Percentiles rank a stretch among this genome's conserved stretches.
Conservation (phyloP, 352 stramenopile genomes). For the Pythium periplocum region DNA sequence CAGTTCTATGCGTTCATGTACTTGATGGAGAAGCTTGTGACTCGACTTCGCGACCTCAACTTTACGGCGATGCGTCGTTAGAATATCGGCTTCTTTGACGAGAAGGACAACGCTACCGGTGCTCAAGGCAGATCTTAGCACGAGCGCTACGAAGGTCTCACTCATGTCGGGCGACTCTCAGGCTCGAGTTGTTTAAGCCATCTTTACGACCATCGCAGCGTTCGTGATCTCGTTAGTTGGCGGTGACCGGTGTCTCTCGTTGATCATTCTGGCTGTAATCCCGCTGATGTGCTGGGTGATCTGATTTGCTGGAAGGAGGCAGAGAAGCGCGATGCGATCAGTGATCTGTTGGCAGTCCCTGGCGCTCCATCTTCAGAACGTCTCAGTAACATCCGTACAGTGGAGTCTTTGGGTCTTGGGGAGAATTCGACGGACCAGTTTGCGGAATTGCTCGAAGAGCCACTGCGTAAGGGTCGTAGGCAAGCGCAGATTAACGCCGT, state of each 20-base stretch:
- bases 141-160: constrained; percentile 27
- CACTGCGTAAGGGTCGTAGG: constrained; percentile 10
- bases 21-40: constrained; percentile 24
- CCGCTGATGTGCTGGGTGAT: constrained; percentile 29
- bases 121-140: constrained; percentile 23
- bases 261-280: constrained; percentile 39
- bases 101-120: constrained; percentile 15
- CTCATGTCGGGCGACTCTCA: constrained; percentile 25
- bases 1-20: constrained; percentile 21
- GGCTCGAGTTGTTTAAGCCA: constrained; percentile 21
- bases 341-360: constrained; percentile 13
- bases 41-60: constrained; percentile 22
- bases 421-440: constrained; percentile 14
- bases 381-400: constrained; percentile 26
- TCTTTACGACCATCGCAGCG: constrained; percentile 26
- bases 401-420: constrained; percentile 23
- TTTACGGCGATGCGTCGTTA: constrained; percentile 22
- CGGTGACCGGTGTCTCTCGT: constrained; percentile 34
- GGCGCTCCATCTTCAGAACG: constrained; percentile 26
- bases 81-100: constrained; percentile 28
- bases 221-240: constrained; percentile 32
- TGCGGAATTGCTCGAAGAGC: constrained; percentile 10
- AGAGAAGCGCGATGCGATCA: constrained; percentile 1
- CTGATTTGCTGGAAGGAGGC: constrained; percentile 13
- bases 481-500: constrained; percentile 24